These are phyloP conservation scores for Pseudocercospora ulei DNA, from an alignment of 2,329 filamentous ascomycete genomes.

Conservation along the genomic window DNA sequence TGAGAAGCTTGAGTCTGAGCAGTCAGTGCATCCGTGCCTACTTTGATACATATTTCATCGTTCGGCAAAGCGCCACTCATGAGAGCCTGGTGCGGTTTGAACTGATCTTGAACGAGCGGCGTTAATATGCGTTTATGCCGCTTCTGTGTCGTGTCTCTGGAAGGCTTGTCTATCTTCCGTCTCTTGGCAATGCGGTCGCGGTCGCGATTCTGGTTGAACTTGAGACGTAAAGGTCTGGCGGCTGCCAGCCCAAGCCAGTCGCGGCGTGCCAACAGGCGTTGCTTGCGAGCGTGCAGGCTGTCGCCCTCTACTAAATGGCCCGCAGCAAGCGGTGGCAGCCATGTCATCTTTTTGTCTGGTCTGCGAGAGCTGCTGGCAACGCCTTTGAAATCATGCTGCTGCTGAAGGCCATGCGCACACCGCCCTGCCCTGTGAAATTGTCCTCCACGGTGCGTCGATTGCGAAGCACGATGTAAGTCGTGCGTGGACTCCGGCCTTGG, in stretches of 20 bases:
- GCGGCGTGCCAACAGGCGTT: constrained; percentile 24
- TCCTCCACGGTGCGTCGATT: not conserved
- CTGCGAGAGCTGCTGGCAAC: not conserved
- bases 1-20: constrained; percentile 26
- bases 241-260: constrained; percentile 32
- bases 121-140: constrained; percentile 12
- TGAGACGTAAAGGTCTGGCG: constrained; percentile 25
- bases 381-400: not conserved
- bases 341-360: not conserved
- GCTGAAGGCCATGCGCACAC: no score
- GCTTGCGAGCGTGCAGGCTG: constrained; percentile 20
- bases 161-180: constrained; percentile 24
- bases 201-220: constrained; percentile 21
- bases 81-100: constrained; percentile 10
- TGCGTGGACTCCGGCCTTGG: no score
- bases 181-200: constrained; percentile 28
- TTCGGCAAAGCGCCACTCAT: constrained; percentile 27
- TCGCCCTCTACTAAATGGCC: constrained; percentile 10
- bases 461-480: no score
- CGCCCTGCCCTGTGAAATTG: no score
- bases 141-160: constrained; percentile 9
- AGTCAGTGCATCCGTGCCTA: constrained; percentile 31
- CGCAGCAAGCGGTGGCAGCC: constrained; percentile 13
- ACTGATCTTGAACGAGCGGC: constrained; percentile 22
- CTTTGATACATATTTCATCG: constrained; percentile 27